Evolutionary conservation across 2,329 filamentous ascomycete species (phyloP).

Genomic region (Fusarium liriodendri): DNA sequence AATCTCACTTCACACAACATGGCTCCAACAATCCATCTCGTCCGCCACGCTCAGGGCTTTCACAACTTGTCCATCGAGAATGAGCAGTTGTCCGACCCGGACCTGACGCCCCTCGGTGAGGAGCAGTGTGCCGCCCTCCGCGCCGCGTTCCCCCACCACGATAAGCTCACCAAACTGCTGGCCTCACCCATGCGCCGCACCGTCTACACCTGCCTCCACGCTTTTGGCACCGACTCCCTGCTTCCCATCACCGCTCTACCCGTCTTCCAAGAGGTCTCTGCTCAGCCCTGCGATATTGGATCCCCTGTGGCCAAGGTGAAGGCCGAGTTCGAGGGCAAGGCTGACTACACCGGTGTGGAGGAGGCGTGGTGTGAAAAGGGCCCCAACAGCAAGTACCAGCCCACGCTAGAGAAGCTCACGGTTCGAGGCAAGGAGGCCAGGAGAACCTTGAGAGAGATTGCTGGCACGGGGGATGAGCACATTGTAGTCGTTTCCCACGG

Average conservation of each 20-base stretch:
- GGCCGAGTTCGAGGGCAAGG: conserved; percentile 69
- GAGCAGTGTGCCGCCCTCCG: conserved; percentile 77
- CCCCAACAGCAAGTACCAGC: conserved; percentile 56
- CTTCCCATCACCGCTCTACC: conserved; percentile 73
- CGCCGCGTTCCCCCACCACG: conserved; percentile 72
- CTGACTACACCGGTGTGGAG: conserved; percentile 72
- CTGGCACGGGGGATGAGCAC: conserved; percentile 66
- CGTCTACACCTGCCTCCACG: conserved; percentile 78
- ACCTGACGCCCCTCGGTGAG: conserved; percentile 80
- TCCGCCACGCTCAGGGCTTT: conserved; percentile 81
- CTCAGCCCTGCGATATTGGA: conserved; percentile 81
- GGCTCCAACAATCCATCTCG: conserved; percentile 70
- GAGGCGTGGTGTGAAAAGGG: conserved; percentile 79
- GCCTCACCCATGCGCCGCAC: conserved; percentile 86
- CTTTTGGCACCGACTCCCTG: conserved; percentile 68
- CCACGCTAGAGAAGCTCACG: conserved; percentile 64
- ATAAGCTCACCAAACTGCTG: conserved; percentile 74
- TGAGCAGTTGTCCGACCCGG: conserved; percentile 80
- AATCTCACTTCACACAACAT: conserved; percentile 49
- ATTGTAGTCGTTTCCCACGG: conserved; percentile 86
- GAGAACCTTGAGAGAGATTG: conserved; percentile 63
- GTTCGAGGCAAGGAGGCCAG: conserved; percentile 71
- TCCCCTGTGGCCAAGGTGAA: conserved; percentile 65
- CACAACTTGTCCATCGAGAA: conserved; percentile 82
- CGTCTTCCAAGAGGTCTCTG: conserved; percentile 81